Evolutionary conservation across 805 yeast genomes (phyloP).

Genomic region (Wickerhamiella dianesei): DNA sequence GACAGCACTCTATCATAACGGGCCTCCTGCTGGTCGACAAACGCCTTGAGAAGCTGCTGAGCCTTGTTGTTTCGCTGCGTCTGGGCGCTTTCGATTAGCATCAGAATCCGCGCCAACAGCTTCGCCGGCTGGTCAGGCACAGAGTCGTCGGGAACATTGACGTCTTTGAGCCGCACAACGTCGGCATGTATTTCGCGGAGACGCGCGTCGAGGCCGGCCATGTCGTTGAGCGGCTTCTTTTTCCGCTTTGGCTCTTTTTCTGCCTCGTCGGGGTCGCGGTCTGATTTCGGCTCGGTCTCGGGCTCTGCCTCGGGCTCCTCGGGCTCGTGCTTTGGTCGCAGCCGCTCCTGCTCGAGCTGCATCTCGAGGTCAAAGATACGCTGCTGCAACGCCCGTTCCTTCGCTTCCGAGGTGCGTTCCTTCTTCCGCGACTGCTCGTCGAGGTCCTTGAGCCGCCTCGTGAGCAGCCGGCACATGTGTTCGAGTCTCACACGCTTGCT

Average conservation of each 20-base stretch:
- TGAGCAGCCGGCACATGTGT: slow-evolving; percentile 8
- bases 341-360: background rate
- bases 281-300: no score
- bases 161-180: slow-evolving; percentile 5
- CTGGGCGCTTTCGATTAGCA: slow-evolving; percentile 6
- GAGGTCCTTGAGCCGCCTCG: slow-evolving; percentile 4
- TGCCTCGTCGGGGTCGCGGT: background rate
- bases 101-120: slow-evolving; percentile 5
- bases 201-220: slow-evolving; percentile 7
- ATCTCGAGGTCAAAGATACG: slow-evolving; percentile 1
- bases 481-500: slow-evolving; percentile 8
- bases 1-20: slow-evolving; percentile 6
- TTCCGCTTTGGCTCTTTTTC: background rate
- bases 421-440: slow-evolving; percentile 1
- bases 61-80: slow-evolving; percentile 5
- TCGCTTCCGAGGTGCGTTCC: slow-evolving; percentile 1
- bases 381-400: background rate
- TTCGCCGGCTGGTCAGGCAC: slow-evolving; percentile 8
- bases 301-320: background rate
- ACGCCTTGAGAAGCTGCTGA: slow-evolving; percentile 7
- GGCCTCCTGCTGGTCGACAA: slow-evolving; percentile 8
- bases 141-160: slow-evolving; percentile 1
- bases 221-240: slow-evolving; percentile 2
- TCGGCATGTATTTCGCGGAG: slow-evolving; percentile 6
- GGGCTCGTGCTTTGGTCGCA: background rate